These are phyloP conservation scores for Podospora pseudocomata DNA, from an alignment of 495 filamentous ascomycete genomes.

Conservation along the genomic window DNA sequence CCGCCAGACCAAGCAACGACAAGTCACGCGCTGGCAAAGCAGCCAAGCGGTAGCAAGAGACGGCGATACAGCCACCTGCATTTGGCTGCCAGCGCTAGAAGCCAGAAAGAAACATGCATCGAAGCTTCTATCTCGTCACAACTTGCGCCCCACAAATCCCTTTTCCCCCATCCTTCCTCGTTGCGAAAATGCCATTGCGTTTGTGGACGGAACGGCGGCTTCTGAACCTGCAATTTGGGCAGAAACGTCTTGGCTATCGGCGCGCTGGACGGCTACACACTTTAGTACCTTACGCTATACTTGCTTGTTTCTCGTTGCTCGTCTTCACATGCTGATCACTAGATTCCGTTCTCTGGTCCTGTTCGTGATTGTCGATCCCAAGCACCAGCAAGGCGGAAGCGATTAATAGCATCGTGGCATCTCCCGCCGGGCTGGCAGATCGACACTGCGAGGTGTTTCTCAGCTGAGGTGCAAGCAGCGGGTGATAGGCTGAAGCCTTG, in stretches of 20 bases:
- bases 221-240: constrained; percentile 6
- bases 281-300: neutral
- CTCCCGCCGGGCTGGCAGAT: constrained; percentile 4
- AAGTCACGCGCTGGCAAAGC: neutral
- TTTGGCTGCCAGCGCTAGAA: constrained; percentile 3
- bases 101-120: constrained; percentile 1
- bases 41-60: neutral
- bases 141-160: constrained; percentile 10
- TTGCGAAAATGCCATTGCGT: neutral
- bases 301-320: neutral
- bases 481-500: neutral
- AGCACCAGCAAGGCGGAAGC: neutral
- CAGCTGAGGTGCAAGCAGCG: neutral
- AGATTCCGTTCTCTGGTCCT: neutral
- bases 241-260: neutral
- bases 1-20: neutral
- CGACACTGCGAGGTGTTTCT: constrained; percentile 1
- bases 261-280: neutral
- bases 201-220: neutral
- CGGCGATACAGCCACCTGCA: neutral
- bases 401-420: neutral
- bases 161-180: neutral
- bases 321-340: neutral
- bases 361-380: neutral
- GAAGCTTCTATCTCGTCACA: constrained; percentile 4